Conservation (phyloP, 106 monocot species). For the Dendrobium chrysotoxum region DNA sequence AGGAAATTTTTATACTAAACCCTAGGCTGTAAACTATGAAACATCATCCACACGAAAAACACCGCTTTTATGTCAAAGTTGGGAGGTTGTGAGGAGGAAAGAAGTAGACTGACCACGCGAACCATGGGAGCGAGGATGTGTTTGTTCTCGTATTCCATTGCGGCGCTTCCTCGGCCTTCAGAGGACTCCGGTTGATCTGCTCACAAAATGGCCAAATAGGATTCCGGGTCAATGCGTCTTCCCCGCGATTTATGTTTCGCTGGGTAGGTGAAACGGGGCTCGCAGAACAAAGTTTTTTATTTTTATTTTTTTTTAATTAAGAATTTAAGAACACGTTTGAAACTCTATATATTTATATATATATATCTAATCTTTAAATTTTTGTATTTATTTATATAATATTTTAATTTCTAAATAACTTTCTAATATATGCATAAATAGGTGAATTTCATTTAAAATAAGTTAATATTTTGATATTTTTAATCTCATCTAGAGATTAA, state of each 20-base stretch:
- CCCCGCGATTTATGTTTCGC: not conserved
- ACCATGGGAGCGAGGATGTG: conserved; percentile 99
- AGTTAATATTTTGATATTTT: too few relatives aligned
- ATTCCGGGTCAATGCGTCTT: not conserved
- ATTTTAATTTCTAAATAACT: too few relatives aligned
- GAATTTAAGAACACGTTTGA: too few relatives aligned
- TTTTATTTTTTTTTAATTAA: too few relatives aligned
- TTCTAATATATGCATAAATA: too few relatives aligned
- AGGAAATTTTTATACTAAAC: not conserved
- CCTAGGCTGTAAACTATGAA: not conserved
- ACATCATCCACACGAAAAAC: not conserved
- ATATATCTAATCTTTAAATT: too few relatives aligned
- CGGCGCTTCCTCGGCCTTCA: not conserved
- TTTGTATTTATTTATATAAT: too few relatives aligned
- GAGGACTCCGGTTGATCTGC: not conserved
- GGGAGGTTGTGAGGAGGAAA: not conserved
- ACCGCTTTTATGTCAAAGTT: not conserved
- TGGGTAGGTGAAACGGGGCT: too few relatives aligned
- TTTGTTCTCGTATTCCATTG: conserved; percentile 87
- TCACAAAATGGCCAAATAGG: not conserved
- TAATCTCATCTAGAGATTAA: too few relatives aligned
- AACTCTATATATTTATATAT: too few relatives aligned
- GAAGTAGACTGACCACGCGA: conserved; percentile 55
- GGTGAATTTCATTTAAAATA: too few relatives aligned
- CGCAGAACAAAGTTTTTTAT: too few relatives aligned